Base-by-base conservation (phyloP, 495 filamentous ascomycete species). In the Tuber brumale region DNA sequence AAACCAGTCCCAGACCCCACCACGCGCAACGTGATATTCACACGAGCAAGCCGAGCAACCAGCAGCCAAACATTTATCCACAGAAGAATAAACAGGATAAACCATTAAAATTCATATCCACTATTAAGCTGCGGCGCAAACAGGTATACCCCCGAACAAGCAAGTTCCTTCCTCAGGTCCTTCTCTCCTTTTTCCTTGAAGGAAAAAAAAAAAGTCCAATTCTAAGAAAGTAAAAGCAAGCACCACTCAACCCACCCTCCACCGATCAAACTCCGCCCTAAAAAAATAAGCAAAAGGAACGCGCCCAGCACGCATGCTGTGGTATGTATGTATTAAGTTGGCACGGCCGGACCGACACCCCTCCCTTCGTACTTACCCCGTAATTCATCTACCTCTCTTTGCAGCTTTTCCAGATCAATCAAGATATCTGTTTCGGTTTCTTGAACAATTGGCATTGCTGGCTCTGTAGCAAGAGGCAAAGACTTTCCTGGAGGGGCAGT, bases 321-420 rank as follows among this genome's bases (percentile, higher is more conserved):
- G 57, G 10, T 66, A 35, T 66, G 46, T 51, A n/a, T 51, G 57
- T 66, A 66, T 66, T 27, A 66, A 66, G 57, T 66, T 66, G 57
- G 19, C 27, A 66, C 57, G 14, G 57, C 57, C 27, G 57, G 57
- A 7, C 27, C 57, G 35, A 76, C 69, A 10, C 45, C 70, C 14
- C 78, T 73, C 1, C 73, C 72, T 23, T 82, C 80, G 45, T 81
- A 82, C 48, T 77, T 83, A 37, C 81, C 79, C n/a, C 81, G 70
- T 41, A 84, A 27, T 7, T 80, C 72, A 69, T 79, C 78, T 5
- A 84, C 81, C 44, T 82, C 78, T 70, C 77, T 81, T 31, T 84
- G 75, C 43, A 79, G 69, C 39, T 75, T 81, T 37, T 83, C 81
- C 2, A 82, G 70, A 41, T 84, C 81, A 12, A 77, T 75, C 27